Evolutionary conservation across 495 filamentous ascomycete species (phyloP).

Genomic region (Xylaria curta): DNA sequence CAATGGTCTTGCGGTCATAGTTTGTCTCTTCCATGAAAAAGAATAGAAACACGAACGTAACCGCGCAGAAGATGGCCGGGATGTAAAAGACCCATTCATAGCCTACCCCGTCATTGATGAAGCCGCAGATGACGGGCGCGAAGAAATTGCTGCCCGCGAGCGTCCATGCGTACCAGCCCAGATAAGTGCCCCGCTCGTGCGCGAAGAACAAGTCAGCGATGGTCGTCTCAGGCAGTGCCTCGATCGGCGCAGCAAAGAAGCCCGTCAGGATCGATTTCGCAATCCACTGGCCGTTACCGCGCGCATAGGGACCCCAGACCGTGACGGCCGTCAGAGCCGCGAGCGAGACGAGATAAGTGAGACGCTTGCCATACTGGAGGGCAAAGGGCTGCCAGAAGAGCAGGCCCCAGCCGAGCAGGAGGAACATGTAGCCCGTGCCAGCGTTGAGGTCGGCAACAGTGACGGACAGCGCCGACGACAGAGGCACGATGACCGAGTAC

Average conservation of each 20-base stretch:
- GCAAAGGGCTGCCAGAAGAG: constrained; percentile 75
- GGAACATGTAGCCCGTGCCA: constrained; percentile 70
- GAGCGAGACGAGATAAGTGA: constrained; percentile 65
- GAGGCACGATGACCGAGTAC: constrained; percentile 66
- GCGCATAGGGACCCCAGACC: constrained; percentile 54
- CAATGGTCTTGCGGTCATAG: constrained; percentile 53
- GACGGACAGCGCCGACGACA: constrained; percentile 62
- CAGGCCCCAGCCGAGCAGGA: constrained; percentile 67
- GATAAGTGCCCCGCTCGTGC: constrained; percentile 68
- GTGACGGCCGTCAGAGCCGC: constrained; percentile 53
- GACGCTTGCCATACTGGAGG: constrained; percentile 70
- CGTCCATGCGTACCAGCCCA: constrained; percentile 68
- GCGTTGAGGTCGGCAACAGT: constrained; percentile 53
- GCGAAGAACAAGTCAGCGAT: constrained; percentile 73
- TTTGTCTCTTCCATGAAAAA: constrained; percentile 77
- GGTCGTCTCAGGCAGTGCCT: constrained; percentile 65
- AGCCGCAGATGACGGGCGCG: constrained; percentile 69
- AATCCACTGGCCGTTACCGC: constrained; percentile 67
- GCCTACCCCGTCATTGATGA: constrained; percentile 69
- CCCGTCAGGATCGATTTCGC: constrained; percentile 66
- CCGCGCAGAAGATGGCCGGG: constrained; percentile 66
- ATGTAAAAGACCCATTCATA: constrained; percentile 71
- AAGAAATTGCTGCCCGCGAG: constrained; percentile 70
- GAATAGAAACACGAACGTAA: constrained; percentile 64
- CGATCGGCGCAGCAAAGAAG: constrained; percentile 71